These are phyloP conservation scores for Myriangium duriaei DNA, from an alignment of 2,329 filamentous ascomycete species.

Conservation along the genomic window DNA sequence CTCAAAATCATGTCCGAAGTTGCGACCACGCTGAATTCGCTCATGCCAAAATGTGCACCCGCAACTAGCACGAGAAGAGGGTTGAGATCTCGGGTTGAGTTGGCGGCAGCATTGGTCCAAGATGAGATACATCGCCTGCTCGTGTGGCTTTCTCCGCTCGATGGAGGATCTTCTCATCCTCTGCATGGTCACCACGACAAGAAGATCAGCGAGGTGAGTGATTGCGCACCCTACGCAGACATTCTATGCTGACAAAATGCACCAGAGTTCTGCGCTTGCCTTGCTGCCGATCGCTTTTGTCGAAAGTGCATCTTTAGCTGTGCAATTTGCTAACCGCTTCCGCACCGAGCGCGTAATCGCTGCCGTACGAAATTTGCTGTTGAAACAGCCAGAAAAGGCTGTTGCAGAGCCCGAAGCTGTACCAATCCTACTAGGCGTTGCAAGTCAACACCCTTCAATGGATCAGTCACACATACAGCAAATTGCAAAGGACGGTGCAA, in stretches of 20 bases:
- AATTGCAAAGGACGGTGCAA: constrained; percentile 5
- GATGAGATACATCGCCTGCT: constrained; percentile 72
- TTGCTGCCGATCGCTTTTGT: constrained; percentile 75
- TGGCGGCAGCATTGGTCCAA: constrained; percentile 69
- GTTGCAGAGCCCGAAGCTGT: constrained; percentile 71
- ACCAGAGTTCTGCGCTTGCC: constrained; percentile 20
- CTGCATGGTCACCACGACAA: constrained; percentile 28
- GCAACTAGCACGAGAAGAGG: constrained; percentile 45
- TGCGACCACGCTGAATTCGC: constrained; percentile 49
- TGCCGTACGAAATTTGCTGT: constrained; percentile 66
- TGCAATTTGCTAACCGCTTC: constrained; percentile 72
- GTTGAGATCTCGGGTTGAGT: constrained; percentile 64
- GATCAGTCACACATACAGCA: constrained; percentile 4
- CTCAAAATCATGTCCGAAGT: constrained; percentile 70
- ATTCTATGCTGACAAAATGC: not conserved
- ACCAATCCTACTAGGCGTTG: constrained; percentile 64
- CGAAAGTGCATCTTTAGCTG: constrained; percentile 73
- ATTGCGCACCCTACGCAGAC: no score
- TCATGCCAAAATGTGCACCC: constrained; percentile 45
- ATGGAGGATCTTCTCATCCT: constrained; percentile 37
- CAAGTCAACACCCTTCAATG: constrained; percentile 18
- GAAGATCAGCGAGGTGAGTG: constrained; percentile 14
- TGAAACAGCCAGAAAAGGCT: constrained; percentile 75
- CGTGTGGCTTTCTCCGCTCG: constrained; percentile 82
- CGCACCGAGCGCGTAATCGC: constrained; percentile 57